Percentiles rank a stretch among this genome's conserved stretches.
Evolutionary conservation across 164 flowering plant genomes (phyloP).

Genomic region (Euptelea pleiosperma): DNA sequence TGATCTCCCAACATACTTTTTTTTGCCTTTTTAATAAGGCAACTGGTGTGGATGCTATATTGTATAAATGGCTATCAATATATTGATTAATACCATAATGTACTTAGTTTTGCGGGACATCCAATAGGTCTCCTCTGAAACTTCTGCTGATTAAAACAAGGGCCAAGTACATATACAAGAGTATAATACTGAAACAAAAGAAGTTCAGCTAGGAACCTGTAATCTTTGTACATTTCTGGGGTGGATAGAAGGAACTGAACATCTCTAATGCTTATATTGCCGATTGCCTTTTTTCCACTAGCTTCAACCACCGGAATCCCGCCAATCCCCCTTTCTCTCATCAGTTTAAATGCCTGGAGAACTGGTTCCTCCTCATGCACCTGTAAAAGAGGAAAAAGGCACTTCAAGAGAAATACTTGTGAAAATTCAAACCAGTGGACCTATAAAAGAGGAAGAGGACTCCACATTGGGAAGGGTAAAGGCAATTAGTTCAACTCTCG

Average conservation of each 20-base stretch:
- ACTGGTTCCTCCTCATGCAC: slow-evolving; percentile 88
- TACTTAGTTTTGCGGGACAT: no score
- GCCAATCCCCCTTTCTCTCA: slow-evolving; percentile 77
- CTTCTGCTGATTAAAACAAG: neutral
- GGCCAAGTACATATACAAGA: neutral
- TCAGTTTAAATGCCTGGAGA: slow-evolving; percentile 81
- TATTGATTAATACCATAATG: no score
- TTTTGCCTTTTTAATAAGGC: no score
- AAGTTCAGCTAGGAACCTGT: slow-evolving; percentile 44
- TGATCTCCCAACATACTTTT: neutral
- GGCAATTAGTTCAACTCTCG: neutral
- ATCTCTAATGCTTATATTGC: slow-evolving; percentile 89
- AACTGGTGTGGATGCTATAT: no score
- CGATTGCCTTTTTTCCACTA: slow-evolving; percentile 60
- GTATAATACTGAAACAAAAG: neutral
- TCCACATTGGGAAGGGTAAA: neutral
- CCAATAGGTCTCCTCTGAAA: no score
- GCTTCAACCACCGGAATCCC: slow-evolving; percentile 78
- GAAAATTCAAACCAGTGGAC: no score
- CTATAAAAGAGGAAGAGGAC: slow-evolving; percentile 30
- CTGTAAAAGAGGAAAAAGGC: slow-evolving; percentile 31
- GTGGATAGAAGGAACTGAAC: slow-evolving; percentile 77
- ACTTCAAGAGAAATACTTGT: neutral
- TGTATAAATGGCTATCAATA: no score
- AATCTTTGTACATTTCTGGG: slow-evolving; percentile 88